phyloP scores from a whole-genome alignment of 1,284 basidiomycete genomes.

The Heterobasidion irregulare region DNA sequence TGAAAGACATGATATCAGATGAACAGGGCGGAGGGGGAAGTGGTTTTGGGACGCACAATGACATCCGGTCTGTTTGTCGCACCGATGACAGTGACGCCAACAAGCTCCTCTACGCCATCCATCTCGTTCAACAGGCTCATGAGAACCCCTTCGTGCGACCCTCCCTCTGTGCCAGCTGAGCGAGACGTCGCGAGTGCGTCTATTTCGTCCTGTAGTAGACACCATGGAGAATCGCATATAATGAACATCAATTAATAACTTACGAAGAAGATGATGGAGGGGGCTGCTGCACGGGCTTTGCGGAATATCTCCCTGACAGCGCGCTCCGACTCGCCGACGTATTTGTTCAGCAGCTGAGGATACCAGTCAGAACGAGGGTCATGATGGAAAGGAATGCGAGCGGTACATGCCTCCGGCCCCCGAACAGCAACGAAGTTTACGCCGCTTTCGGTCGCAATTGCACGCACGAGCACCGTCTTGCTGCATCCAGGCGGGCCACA shows the following conservation, averaged over 20 bases:
- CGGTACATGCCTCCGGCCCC: conserved; percentile 76
- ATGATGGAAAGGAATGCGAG: conserved; percentile 2
- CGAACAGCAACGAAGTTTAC: conserved; percentile 98
- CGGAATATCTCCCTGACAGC: conserved; percentile 93
- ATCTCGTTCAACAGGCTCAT: conserved; percentile 95
- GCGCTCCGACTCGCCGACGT: conserved; percentile 94
- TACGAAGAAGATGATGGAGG: conserved; percentile 95
- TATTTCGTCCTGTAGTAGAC: conserved; percentile 77
- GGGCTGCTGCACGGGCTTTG: conserved; percentile 89
- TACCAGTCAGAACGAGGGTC: neutral
- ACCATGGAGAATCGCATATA: neutral
- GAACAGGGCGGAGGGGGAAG: neutral
- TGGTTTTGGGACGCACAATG: conserved; percentile 49
- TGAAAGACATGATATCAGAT: neutral
- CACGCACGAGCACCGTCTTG: conserved; percentile 92
- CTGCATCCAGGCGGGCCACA: conserved; percentile 98
- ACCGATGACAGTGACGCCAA: conserved; percentile 90
- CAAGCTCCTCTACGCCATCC: conserved; percentile 93
- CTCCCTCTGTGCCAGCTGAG: conserved; percentile 47
- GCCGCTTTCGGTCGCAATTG: conserved; percentile 91
- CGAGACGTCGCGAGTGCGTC: conserved; percentile 88
- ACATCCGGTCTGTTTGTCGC: conserved; percentile 95
- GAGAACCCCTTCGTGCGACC: conserved; percentile 80
- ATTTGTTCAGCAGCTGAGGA: conserved; percentile 85
- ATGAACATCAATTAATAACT: conserved; percentile 20